Base-by-base conservation (phyloP, 2,329 filamentous ascomycete genomes). In the Nannizziopsis barbatae region DNA sequence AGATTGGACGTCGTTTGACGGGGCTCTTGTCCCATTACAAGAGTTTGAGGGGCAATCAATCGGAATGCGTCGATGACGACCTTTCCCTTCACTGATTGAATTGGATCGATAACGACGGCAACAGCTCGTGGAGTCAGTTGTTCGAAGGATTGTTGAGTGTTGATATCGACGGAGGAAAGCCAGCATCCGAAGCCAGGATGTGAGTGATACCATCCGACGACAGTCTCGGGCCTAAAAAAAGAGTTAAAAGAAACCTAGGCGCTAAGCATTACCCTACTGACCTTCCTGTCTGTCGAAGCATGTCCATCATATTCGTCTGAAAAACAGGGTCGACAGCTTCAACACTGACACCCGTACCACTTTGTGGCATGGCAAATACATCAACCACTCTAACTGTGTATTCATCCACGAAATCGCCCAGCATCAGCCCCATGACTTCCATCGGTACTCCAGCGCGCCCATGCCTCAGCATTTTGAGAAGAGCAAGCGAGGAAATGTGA, bases 241-340 rank as follows among this genome's bases (percentile, higher is more conserved):
- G 17, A 30, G 33, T 50, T 17, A 57, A 45, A 27, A n/a, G 12
- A 39, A 33, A 30, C 36, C 33, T 33, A 12, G n/a, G 15, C 44
- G 56, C 39, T 59, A 55, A 47, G 40, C 22, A 4, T 7, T 6
- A 31, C 18, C 17, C 41, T 27, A 53, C 52, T n/a, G 36, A 93
- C 87, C 92, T 79, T 71, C 92, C 92, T 50, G 92, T 98, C 75
- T 98, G 92, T 62, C 86, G 79, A 65, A 98, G 75, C 92, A 98
- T 96, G 66, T 98, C 92, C 92, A 98, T 98, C 92, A 98, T 98
- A 77, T 95, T 98, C 62, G 88, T 95, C 73, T 98, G 92, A 69
- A 98, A 98, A 31, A 98, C 92, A 8, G 89, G 88, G 65, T 98
- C 92, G 55, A 98, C 92, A 45, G 92, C 93, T 71, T 98, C 92